Base-by-base conservation (phyloP, 2,329 filamentous ascomycete species). In the Ceratocystis alfenasii region DNA sequence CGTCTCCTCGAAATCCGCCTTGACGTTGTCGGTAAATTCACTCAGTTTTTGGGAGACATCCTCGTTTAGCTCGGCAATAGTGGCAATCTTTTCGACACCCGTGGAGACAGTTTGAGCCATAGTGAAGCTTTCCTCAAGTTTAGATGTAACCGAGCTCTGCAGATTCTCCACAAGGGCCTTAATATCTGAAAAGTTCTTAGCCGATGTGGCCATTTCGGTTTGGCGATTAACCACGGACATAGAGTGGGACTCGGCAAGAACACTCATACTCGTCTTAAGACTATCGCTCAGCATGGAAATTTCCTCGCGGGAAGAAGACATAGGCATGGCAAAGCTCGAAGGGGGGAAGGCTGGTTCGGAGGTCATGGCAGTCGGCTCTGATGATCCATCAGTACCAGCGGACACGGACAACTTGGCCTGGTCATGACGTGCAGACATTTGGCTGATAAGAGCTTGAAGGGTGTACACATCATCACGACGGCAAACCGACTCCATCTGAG, bases 151-250 rank as follows among this genome's bases (percentile, higher is more conserved):
- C 53, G 90, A 82, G 44, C 86, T 84, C 68, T 90, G 89, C 70
- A 96, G 84, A 64, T 90, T 88, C 66, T 89, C 85, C 0, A 97
- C 79, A 71, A 90, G 84, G 0, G 78, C 76, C 77, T 90, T 93
- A 72, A 95, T 85, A 70, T 91, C 90, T 1, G 83, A 82, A 17
- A 97, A 87, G 66, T 87, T 87, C 68, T 93, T 87, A 15, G 87
- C 82, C 28, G 96, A 83, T 15, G 85, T 86, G 25, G 87, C 86
- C 65, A 90, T 90, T 74, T 96, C 93, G 57, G 87, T 83, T 72
- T 93, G 90, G 30, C 90, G 87, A 67, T 93, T 87, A 64, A 94
- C 90, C 59, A 94, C 87, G 0, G 88, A 87, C 75, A 90, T 90
- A 1, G 85, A 85, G 17, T 87, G 90, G 28, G 88, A 79, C 55